Evolutionary conservation across 768 basidiomycete species (phyloP), one percentile per base, ranked within the genome.

Genomic region (Phlegmacium glaucopus): DNA sequence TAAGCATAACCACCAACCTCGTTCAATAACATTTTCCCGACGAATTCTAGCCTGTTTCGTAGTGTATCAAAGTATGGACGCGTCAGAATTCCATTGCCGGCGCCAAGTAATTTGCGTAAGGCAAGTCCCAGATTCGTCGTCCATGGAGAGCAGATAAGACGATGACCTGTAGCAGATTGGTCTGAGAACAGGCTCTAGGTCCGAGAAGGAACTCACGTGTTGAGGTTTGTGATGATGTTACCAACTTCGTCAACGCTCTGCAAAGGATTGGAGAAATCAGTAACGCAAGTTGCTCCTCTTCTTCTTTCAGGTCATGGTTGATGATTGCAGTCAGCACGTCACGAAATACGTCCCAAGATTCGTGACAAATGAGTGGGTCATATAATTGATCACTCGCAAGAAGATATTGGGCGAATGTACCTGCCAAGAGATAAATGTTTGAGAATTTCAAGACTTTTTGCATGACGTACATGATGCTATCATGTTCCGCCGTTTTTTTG

Each of bases 301-400:
- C 74, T 22, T 62, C 70, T n/a, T 62, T 28, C 46, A 74, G 72
- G 35, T 75, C 63, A 18, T 63, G 68, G n/a, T 71, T 66, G 27
- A 79, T 55, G 29, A 81, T 75, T 30, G 78, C 62, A 6, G 82
- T 53, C 6, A 81, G 55, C 1, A 68, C 62, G 44, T 80, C 77
- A 25, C 76, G 62, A 43, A 88, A 59, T 56, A 76, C 71, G 38
- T 77, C 68, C 76, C 80, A 82, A 38, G 74, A 71, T 56, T 85
- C 83, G 9, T 72, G 65, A 47, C 66, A 66, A 32, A 64, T 60
- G 26, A 82, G 58, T 2, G 72, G 52, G 42, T 72, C 72, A 35
- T 59, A 50, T 11, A 65, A 26, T 35, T 53, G 57, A 17, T 47
- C 12, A 59, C 47, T 28, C 62, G 42, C 22, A 38, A 61, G 28